A percentile compares a stretch with the other conserved stretches of the same genome.
Evolutionary conservation across 306 rosid species (phyloP).

Genomic region (Glycine latifolia): DNA sequence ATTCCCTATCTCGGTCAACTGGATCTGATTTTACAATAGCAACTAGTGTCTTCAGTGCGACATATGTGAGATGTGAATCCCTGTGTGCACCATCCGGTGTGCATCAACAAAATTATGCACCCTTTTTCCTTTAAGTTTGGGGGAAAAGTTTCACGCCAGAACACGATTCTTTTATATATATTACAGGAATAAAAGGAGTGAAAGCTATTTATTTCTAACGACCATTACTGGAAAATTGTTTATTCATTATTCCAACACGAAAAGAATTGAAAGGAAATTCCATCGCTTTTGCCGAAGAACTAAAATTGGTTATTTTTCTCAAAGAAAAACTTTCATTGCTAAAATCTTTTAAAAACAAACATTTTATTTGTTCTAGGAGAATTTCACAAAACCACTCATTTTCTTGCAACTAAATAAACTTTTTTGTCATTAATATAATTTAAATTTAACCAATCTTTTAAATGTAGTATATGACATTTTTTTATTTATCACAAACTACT

Average conservation of each 20-base stretch:
- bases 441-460: not conserved
- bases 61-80: slow-evolving; percentile 11
- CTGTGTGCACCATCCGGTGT: slow-evolving; percentile 25
- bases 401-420: not conserved
- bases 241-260: slow-evolving; percentile 10
- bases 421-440: not conserved
- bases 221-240: slow-evolving; percentile 8
- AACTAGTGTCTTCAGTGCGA: not conserved
- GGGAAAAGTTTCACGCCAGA: slow-evolving; percentile 1
- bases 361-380: not conserved
- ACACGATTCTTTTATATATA: not conserved
- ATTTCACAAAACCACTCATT: not conserved
- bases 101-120: not conserved
- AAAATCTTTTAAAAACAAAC: not conserved
- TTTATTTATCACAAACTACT: not conserved
- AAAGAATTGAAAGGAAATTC: not conserved
- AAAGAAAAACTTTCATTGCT: not conserved
- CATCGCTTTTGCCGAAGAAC: not conserved
- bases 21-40: too few species aligned
- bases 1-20: too few species aligned
- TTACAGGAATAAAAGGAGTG: slow-evolving; percentile 20
- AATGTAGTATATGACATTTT: not conserved
- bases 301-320: not conserved
- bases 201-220: not conserved
- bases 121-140: slow-evolving; percentile 11